Conservation (phyloP, 139 green algal genomes). For the Asterochloris sp. region DNA sequence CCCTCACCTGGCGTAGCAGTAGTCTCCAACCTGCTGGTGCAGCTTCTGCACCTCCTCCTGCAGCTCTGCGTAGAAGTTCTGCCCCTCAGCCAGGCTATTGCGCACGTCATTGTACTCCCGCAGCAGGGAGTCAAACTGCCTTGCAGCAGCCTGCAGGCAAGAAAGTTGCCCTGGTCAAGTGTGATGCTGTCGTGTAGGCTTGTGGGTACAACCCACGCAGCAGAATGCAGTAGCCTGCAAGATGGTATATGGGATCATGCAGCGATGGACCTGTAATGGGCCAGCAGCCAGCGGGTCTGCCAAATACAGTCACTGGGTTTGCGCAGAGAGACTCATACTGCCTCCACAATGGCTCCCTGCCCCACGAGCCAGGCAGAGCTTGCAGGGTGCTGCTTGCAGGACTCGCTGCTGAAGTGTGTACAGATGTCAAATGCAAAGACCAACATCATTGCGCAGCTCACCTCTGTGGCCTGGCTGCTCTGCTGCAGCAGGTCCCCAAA, state of each 20-base stretch:
- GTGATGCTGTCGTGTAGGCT: neutral
- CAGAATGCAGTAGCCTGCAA: neutral
- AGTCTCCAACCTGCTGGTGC: conserved; percentile 13
- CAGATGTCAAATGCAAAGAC: neutral
- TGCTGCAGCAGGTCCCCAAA: conserved; percentile 16
- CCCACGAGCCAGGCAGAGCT: neutral
- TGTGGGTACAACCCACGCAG: too few species aligned
- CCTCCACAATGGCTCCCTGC: neutral
- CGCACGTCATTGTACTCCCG: conserved; percentile 15
- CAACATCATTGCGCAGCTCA: neutral
- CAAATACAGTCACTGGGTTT: neutral
- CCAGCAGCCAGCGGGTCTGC: neutral
- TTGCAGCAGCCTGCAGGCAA: neutral
- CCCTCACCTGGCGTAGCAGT: conserved; percentile 11
- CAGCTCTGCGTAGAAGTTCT: conserved; percentile 8
- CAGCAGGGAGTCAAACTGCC: neutral
- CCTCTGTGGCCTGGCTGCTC: neutral
- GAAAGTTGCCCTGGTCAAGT: neutral
- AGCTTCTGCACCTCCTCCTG: conserved; percentile 7
- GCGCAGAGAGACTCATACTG: neutral
- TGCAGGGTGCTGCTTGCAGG: neutral
- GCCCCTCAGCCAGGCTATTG: neutral
- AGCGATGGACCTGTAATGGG: neutral
- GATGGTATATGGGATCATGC: neutral
- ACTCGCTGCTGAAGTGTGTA: neutral